Evolutionary conservation across 352 stramenopile species (phyloP).

Genomic region (Globisporangium yorkense): DNA sequence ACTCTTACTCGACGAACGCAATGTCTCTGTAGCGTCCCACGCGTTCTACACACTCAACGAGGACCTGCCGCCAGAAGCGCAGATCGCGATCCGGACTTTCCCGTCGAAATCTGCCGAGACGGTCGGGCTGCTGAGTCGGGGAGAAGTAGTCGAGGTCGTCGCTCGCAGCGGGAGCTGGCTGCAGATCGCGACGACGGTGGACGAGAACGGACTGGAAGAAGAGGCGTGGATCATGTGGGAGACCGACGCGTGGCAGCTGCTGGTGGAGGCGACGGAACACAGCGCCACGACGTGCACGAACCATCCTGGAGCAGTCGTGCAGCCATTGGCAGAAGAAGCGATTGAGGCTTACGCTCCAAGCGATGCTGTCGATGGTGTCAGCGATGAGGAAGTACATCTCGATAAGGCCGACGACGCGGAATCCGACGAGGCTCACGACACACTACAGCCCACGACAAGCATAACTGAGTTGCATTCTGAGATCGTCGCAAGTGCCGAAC

Average conservation of each 20-base stretch:
- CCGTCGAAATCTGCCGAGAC: conserved; percentile 56
- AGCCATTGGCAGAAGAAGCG: neutral
- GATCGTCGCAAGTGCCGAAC: neutral
- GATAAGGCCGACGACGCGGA: neutral
- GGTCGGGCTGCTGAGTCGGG: conserved; percentile 40
- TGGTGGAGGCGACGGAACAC: conserved; percentile 33
- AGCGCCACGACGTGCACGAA: conserved; percentile 17
- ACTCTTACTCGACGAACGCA: neutral
- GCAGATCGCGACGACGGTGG: conserved; percentile 19
- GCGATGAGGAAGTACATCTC: neutral
- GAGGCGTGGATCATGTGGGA: conserved; percentile 71
- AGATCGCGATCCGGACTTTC: conserved; percentile 61
- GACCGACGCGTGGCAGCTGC: conserved; percentile 37
- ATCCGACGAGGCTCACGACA: neutral
- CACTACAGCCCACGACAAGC: no score
- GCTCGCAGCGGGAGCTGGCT: conserved; percentile 46
- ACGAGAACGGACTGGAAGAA: conserved; percentile 1
- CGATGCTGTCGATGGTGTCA: neutral
- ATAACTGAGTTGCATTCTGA: neutral
- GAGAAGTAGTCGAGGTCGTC: conserved; percentile 51
- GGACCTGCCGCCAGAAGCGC: conserved; percentile 43
- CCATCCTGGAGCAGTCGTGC: neutral
- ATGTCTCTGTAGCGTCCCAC: conserved; percentile 23
- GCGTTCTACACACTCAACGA: conserved; percentile 57
- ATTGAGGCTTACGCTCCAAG: neutral